Base-by-base conservation (phyloP, 345 rosid species). In the Hypericum androsaemum region DNA sequence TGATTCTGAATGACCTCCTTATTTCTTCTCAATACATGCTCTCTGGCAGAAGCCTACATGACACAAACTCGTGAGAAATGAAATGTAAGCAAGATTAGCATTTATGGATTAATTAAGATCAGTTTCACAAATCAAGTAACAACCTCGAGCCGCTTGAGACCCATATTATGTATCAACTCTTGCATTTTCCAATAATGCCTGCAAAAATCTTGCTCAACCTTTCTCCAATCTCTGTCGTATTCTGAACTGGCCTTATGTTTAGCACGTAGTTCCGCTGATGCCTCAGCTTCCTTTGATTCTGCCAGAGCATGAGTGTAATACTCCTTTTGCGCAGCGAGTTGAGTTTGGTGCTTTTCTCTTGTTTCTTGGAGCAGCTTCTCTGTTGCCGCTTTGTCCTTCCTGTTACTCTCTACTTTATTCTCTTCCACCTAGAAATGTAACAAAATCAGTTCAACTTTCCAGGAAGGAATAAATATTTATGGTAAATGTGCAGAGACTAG, bases 101-200 rank as follows among this genome's bases (percentile, higher is more conserved):
- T 22, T 22, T 4, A 22, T 4, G 43, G 15, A 42, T 44, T 13
- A 52, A 39, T 61, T 46, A 50, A 22, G 32, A 35, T 43, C n/a
- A 64, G 59, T 49, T 8, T 37, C 43, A 43, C 50, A 45, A 37
- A 68, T 12, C 53, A 50, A 61, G 38, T 16, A 59, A 54, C 58
- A 67, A 94, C 99, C 99, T 86, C n/a, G n/a, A n/a, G 95, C 70
- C 88, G 95, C 67, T 94, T 79, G 73, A n/a, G n/a, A n/a, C 82
- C 83, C 71, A 94, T 63, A 47, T 97, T 86, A 67, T 86, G 92
- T 77, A 97, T 79, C 66, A 88, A 64, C 72, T 94, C 97, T n/a
- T n/a, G n/a, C n/a, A n/a, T n/a, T n/a, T n/a, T n/a, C n/a, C n/a
- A n/a, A n/a, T n/a, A n/a, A n/a, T n/a, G n/a, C n/a, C n/a, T n/a